Base-by-base conservation (phyloP, 768 basidiomycete species). In the Crassisporium funariophilum region DNA sequence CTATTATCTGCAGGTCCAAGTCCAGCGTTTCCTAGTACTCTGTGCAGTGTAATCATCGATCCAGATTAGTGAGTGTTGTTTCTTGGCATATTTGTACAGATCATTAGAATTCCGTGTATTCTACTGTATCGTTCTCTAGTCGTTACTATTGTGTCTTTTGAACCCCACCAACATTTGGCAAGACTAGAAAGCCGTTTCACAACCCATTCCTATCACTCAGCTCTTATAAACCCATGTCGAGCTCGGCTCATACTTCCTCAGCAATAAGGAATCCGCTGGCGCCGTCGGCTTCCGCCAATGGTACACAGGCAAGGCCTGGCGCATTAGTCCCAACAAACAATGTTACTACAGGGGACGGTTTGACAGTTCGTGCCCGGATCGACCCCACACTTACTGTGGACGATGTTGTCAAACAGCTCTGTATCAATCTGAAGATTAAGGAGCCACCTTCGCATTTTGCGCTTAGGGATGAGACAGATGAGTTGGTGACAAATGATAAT, bases 401-500 rank as follows among this genome's bases (percentile, higher is more conserved):
- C 42, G 91, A 93, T 62, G 91, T 93, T 46, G 78, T 93, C 41
- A 83, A 81, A 46, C 89, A 91, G 64, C 77, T 93, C 8, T 91
- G 90, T 57, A 68, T 84, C 54, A 92, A 84, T 66, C 72, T 95
- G 54, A 84, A 86, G 65, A 82, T 92, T 47, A 81, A 81, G 47
- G 89, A 89, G 29, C 76, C 86, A 0, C 77, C 88, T 1, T 75
- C 77, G 1, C 70, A 87, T 52, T 93, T 81, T 60, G 87, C 91
- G 1, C 65, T 95, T 49, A 77, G 92, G 56, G 91, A 94, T 61
- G 88, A 91, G 55, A 80, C 76, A 12, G 88, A 88, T 49, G 89
- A 89, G 54, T 67, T 95, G 37, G 85, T 97, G 13, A 94, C 91
- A 20, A 87, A 88, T 57, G 90, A 92, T 53, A 95, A 94, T 61